Base-by-base conservation (phyloP, 2,329 filamentous ascomycete species). In the Fusarium continuum region DNA sequence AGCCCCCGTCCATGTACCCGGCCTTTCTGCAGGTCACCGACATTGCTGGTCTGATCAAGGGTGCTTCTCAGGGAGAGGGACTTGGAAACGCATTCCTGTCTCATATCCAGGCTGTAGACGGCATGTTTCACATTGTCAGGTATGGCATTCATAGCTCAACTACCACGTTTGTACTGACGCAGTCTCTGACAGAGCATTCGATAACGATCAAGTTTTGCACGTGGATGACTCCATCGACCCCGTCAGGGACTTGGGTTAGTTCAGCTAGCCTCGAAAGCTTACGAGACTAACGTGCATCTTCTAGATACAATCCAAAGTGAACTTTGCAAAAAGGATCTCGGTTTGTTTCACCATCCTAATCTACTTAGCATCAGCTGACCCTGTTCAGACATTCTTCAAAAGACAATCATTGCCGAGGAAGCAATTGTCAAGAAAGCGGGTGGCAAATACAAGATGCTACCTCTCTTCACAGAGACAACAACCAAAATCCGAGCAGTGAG, bases 181-280 rank as follows among this genome's bases (percentile, higher is more conserved):
- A 29, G 5, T 14, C 6, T 5, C 25, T 6, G 6, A 71, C 23
- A 74, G 76, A 64, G 78, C 78, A 5, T 80, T 80, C 50, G 78
- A 80, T 36, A 80, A 80, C 44, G 76, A 80, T 48, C 74, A 80
- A 49, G 78, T 80, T 13, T 60, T 80, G 50, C 78, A 80, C 36
- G 78, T 80, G n/a, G 78, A 80, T 56, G 78, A 80, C 65, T 79
- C 77, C 8, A 78, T 80, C 47, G 78, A 80, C 61, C 78, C 78
- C 16, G 76, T 79, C 17, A 72, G 78, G 6, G 78, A 80, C 61
- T 70, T 80, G 66, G 68, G 77, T 77, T 11, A 70, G 75, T 73
- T 54, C 10, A 63, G 22, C 29, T 16, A 39, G 11, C 38, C 51
- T 28, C 6, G 9, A 2, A 9, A 20, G 9, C 25, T 6, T 50